Base-by-base conservation (phyloP, 176 grass and related monocot species). In the Areca catechu region DNA sequence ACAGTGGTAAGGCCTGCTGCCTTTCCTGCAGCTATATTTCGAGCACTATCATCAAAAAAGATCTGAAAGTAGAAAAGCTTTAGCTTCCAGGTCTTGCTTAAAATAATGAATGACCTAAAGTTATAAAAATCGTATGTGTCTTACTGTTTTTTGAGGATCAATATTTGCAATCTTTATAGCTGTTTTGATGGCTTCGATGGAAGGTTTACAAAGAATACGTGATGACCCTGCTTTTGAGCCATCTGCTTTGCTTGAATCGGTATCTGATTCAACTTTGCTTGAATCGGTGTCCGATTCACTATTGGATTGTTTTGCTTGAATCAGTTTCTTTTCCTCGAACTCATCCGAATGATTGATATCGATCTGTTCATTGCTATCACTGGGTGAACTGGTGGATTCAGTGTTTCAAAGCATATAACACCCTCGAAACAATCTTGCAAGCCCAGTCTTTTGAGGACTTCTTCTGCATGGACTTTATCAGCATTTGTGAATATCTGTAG, bases 351-450 rank as follows among this genome's bases (percentile, higher is more conserved):
- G 16, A 4, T 62, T 21, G 34, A 14, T 43, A 43, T 43, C 3
- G 10, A 43, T 43, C 34, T 43, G 12, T 43, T 54, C 58, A 34
- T 22, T 0, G 4, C 7, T 9, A 21, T 21, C 29, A 48, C 56
- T 73, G 24, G 63, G 18, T 49, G 2, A 51, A 19, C 25, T 27
- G 29, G 49, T 24, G 72, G 76, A 69, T 92, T 83, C 21, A 93
- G 62, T 63, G 83, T 84, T 62, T 93, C 88, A 17, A 93, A 93
- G 61, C 83, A 93, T 78, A 84, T 81, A 9, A 93, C 67, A 4
- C 73, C 80, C 49, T 87, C 80, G 4, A 87, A 84, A 54, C 88
- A 93, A 49, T 68, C 88, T 48, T 80, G 68, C 17, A 87, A 57
- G 53, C 74, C 73, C 20, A 87, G 48, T 57, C 73, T 87, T n/a